phyloP scores from a whole-genome alignment of 139 green algal species.

The Micractinium conductrix region DNA sequence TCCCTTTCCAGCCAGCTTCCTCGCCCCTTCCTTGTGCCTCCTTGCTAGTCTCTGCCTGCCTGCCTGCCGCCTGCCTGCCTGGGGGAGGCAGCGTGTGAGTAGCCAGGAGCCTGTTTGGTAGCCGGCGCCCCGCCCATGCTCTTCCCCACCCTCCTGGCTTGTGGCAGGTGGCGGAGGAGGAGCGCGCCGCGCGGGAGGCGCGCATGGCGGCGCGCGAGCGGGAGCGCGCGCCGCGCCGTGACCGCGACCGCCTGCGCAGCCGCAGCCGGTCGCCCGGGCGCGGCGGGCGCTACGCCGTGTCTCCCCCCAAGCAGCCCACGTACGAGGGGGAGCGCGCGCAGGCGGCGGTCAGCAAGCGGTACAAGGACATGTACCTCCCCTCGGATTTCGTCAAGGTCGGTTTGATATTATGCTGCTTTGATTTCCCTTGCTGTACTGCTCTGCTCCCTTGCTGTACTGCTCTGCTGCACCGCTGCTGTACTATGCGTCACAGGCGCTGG shows the following conservation, averaged over 20 bases:
- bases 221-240: background rate
- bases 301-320: conserved; percentile 48
- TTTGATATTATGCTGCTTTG: background rate
- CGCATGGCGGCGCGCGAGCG: background rate
- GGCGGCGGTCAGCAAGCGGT: conserved; percentile 60
- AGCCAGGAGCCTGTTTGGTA: no score
- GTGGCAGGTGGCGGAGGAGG: conserved; percentile 1
- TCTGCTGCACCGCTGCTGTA: no score
- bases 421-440: no score
- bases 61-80: no score
- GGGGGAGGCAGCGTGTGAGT: no score
- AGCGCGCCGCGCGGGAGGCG: background rate
- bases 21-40: no score
- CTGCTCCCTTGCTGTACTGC: no score
- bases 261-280: conserved; percentile 15
- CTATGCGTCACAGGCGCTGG: background rate
- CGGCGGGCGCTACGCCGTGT: conserved; percentile 44
- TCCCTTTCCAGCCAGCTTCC: background rate
- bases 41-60: background rate
- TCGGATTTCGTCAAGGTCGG: conserved; percentile 53
- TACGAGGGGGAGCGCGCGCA: conserved; percentile 48
- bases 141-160: no score
- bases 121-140: no score
- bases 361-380: conserved; percentile 70
- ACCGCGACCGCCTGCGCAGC: conserved; percentile 9